phyloP scores from a whole-genome alignment of 1,139 yeast species.

The Geotrichum cucujoidarum region DNA sequence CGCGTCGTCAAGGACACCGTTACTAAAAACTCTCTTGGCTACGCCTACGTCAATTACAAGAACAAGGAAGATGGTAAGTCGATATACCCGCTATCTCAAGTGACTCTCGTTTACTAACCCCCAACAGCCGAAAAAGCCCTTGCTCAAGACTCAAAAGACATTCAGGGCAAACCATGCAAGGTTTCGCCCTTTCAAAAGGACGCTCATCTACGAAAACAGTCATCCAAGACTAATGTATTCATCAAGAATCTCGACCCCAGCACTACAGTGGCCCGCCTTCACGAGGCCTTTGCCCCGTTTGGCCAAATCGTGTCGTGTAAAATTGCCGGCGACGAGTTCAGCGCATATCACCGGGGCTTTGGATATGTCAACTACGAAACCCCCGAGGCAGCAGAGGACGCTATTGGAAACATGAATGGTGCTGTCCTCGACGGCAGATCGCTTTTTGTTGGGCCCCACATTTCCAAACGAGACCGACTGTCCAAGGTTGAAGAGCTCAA shows the following conservation, averaged over 20 bases:
- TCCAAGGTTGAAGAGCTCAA: constrained; percentile 75
- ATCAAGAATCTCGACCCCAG: constrained; percentile 82
- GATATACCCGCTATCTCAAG: not conserved
- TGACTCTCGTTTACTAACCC: not conserved
- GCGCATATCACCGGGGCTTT: constrained; percentile 51
- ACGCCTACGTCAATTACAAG: constrained; percentile 88
- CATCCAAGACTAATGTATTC: constrained; percentile 57
- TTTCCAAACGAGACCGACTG: constrained; percentile 80
- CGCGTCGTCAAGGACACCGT: constrained; percentile 90
- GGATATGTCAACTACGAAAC: constrained; percentile 92
- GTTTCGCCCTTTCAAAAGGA: constrained; percentile 94
- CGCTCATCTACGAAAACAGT: constrained; percentile 67
- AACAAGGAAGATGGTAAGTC: constrained; percentile 64
- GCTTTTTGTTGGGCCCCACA: constrained; percentile 83
- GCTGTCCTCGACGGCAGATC: constrained; percentile 80
- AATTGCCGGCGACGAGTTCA: constrained; percentile 73
- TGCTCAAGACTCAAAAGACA: constrained; percentile 71
- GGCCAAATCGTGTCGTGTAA: constrained; percentile 87
- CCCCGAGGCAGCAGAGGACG: constrained; percentile 72
- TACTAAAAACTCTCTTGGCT: constrained; percentile 82
- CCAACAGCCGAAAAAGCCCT: constrained; percentile 46
- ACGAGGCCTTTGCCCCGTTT: constrained; percentile 76
- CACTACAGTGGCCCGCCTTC: constrained; percentile 73
- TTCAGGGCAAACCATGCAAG: constrained; percentile 84
- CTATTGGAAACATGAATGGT: constrained; percentile 85